These are phyloP conservation scores for Phytophthora citricola DNA, from an alignment of 352 stramenopile genomes.

Conservation along the genomic window DNA sequence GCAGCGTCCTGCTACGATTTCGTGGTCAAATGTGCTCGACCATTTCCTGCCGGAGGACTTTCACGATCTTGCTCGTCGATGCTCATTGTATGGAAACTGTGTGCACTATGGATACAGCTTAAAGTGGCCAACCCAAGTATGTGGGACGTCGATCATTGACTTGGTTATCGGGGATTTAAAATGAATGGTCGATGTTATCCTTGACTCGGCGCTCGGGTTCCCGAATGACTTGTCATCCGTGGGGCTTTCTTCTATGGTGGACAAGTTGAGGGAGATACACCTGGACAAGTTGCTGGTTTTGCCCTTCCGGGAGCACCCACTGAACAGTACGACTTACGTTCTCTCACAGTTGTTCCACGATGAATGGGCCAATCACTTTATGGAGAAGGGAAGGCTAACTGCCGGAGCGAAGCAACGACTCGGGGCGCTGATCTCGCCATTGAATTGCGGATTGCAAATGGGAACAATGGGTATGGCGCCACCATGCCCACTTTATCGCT, in stretches of 20 bases:
- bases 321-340: constrained; percentile 24
- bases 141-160: constrained; percentile 21
- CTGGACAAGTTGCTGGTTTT: constrained; percentile 34
- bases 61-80: constrained; percentile 36
- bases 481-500: constrained; percentile 21
- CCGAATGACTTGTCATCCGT: no score
- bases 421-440: not conserved
- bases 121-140: constrained; percentile 33
- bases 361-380: constrained; percentile 34
- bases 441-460: constrained; percentile 27
- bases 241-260: not conserved
- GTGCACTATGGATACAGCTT: constrained; percentile 40
- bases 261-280: not conserved
- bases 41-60: constrained; percentile 33
- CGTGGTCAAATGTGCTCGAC: constrained; percentile 34
- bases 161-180: no score
- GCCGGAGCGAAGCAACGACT: not conserved
- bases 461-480: constrained; percentile 12
- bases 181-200: constrained; percentile 12
- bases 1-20: no score
- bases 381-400: constrained; percentile 18
- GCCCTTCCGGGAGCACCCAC: constrained; percentile 15
- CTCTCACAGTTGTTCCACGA: constrained; percentile 11
- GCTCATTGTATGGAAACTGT: constrained; percentile 18
- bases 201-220: constrained; percentile 23